These are phyloP conservation scores for Acmispon strigosus DNA, from an alignment of 306 rosid genomes.

Conservation along the genomic window DNA sequence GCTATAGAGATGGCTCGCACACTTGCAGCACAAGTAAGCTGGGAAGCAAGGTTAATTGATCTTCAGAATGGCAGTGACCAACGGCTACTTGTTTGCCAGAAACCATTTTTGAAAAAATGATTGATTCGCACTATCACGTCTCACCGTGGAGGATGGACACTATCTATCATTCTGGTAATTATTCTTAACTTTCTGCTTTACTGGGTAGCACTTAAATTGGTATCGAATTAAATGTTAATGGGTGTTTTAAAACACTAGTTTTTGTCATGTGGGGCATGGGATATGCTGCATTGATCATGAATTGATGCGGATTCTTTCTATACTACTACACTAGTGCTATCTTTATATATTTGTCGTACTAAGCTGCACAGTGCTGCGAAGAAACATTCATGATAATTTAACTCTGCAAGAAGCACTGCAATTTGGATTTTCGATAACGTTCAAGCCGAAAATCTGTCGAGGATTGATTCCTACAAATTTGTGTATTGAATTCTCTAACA, in stretches of 20 bases:
- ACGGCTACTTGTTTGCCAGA: constrained; percentile 82
- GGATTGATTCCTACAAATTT: neutral
- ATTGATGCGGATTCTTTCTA: neutral
- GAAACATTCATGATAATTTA: neutral
- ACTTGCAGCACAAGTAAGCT: constrained; percentile 60
- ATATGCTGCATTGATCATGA: neutral
- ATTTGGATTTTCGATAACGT: constrained; percentile 2
- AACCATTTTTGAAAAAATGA: constrained; percentile 79
- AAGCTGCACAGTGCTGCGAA: neutral
- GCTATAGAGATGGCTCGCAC: constrained; percentile 70
- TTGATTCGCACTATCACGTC: constrained; percentile 21
- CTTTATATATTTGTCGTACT: neutral
- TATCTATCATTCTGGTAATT: constrained; percentile 42
- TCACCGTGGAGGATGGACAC: constrained; percentile 30
- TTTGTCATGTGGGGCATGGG: neutral
- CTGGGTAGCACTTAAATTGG: neutral
- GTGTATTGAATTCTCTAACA: neutral
- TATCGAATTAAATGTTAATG: neutral
- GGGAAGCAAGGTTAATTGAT: constrained; percentile 92
- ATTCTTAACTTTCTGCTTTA: constrained; percentile 16
- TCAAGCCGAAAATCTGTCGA: neutral
- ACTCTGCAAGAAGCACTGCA: neutral
- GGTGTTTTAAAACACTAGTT: neutral
- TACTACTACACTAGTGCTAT: no score
- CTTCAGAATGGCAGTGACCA: constrained; percentile 80